A percentile compares a stretch with the other conserved stretches of the same genome.
phyloP scores from a whole-genome alignment of 2,329 filamentous ascomycete genomes.

The Trichoderma endophyticum region DNA sequence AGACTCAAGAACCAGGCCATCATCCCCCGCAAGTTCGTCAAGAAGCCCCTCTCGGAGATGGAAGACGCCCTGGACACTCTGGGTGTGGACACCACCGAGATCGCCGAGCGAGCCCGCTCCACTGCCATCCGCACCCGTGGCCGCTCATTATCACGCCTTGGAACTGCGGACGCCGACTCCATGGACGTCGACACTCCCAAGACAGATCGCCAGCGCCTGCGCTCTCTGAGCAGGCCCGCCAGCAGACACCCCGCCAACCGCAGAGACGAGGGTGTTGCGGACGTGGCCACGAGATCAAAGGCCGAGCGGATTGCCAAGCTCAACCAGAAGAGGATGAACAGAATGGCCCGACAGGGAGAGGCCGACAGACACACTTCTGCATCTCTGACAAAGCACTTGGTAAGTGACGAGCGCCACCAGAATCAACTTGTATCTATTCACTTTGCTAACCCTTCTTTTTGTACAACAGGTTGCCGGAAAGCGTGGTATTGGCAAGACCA shows the following conservation, averaged over 20 bases:
- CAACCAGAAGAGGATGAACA: constrained; percentile 97
- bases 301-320: constrained; percentile 85
- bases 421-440: not conserved
- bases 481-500: constrained; percentile 87
- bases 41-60: constrained; percentile 83
- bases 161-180: constrained; percentile 61
- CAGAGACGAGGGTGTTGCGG: constrained; percentile 71
- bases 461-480: constrained; percentile 76
- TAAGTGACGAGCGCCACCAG: constrained; percentile 45
- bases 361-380: constrained; percentile 86
- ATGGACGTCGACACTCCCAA: constrained; percentile 67
- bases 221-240: constrained; percentile 69
- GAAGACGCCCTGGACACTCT: constrained; percentile 80
- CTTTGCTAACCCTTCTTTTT: not conserved
- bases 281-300: constrained; percentile 65
- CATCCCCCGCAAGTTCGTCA: constrained; percentile 78
- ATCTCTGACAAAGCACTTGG: constrained; percentile 84
- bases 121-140: constrained; percentile 60
- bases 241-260: constrained; percentile 67
- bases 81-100: constrained; percentile 76
- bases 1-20: constrained; percentile 94
- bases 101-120: constrained; percentile 69
- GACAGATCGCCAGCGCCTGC: constrained; percentile 56
- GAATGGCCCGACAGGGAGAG: constrained; percentile 95
- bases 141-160: constrained; percentile 62